Evolutionary conservation across 768 basidiomycete genomes (phyloP), one percentile per base, ranked within the genome.

Genomic region (Macrolepiota dolichaula): DNA sequence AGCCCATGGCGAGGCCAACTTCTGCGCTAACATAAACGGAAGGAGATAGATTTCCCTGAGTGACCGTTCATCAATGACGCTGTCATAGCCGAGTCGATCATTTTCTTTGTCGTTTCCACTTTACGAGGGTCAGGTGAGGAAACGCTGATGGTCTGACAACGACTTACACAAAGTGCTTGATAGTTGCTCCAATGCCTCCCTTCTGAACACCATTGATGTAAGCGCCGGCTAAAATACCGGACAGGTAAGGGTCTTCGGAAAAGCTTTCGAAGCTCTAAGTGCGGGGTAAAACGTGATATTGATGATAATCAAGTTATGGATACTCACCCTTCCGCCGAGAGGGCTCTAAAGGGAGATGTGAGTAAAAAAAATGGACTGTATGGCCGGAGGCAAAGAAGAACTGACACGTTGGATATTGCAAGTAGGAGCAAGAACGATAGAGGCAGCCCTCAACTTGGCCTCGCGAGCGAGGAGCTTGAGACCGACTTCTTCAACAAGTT

Each of bases 61-160:
- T 3, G 89, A 85, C 29, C 90, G 79, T 9, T 83, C 80, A 57
- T 84, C 82, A 50, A 92, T 71, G 40, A 85, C 80, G 77, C 80
- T 72, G 79, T 92, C 86, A 64, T 85, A 89, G 27, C 73, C 87
- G 72, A 84, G 80, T 10, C 88, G 81, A 66, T 90, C 89, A 63
- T 91, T 81, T 70, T 93, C 91, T 71, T 92, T 91, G 75, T 94
- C 92, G 67, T 93, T 94, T 24, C 82, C 85, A 19, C 86, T 87
- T 62, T 38, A 46, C 37, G 35, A 2, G 29, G 27, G 22, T 12
- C 42, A 38, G 15, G 49, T 17, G 6, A 15, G 10, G 22, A 52
- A 27, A 22, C 36, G 24, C n/a, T 12, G 29, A 38, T 40, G 27
- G 17, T 25, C 19, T 32, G 36, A 10, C 19, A 36, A 32, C 7